phyloP scores from a whole-genome alignment of 2,329 filamentous ascomycete species.

The Orbilia javanica region DNA sequence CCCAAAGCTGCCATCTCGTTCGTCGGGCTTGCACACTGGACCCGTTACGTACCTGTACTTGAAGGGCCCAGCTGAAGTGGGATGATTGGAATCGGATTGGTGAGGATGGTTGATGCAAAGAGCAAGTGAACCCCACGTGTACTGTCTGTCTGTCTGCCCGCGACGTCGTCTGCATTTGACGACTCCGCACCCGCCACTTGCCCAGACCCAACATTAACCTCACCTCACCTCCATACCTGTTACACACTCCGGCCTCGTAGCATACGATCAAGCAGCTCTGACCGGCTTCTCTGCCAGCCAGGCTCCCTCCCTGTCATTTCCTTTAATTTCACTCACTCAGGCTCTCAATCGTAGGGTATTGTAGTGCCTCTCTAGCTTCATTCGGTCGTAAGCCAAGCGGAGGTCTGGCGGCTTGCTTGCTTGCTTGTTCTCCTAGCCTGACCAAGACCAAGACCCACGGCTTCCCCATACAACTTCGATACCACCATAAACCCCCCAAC shows the following conservation, averaged over 20 bases:
- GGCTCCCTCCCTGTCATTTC: slow-evolving; percentile 15
- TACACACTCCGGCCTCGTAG: not conserved
- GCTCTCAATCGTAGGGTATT: slow-evolving; percentile 27
- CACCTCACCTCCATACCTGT: not conserved
- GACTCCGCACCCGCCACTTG: slow-evolving; percentile 41
- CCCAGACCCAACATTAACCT: too few species aligned
- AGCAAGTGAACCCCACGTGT: slow-evolving; percentile 32
- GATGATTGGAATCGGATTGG: slow-evolving; percentile 10
- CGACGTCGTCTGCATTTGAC: slow-evolving; percentile 3
- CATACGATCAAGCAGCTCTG: slow-evolving; percentile 4
- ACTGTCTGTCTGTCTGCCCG: not conserved
- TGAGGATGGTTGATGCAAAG: not conserved
- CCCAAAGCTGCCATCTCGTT: slow-evolving; percentile 13
- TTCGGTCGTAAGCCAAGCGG: slow-evolving; percentile 45
- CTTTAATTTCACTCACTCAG: slow-evolving; percentile 32
- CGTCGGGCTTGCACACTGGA: not conserved
- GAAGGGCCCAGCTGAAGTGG: not conserved
- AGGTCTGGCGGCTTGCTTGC: slow-evolving; percentile 46
- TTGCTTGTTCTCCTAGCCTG: not conserved
- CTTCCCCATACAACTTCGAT: slow-evolving; percentile 46
- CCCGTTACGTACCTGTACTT: slow-evolving; percentile 38
- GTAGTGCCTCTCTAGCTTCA: slow-evolving; percentile 28
- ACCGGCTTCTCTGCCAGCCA: slow-evolving; percentile 11
- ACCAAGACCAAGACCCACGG: slow-evolving; percentile 24
- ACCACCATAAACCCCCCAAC: slow-evolving; percentile 24